phyloP scores from a whole-genome alignment of 345 rosid genomes.

The Populus alba region DNA sequence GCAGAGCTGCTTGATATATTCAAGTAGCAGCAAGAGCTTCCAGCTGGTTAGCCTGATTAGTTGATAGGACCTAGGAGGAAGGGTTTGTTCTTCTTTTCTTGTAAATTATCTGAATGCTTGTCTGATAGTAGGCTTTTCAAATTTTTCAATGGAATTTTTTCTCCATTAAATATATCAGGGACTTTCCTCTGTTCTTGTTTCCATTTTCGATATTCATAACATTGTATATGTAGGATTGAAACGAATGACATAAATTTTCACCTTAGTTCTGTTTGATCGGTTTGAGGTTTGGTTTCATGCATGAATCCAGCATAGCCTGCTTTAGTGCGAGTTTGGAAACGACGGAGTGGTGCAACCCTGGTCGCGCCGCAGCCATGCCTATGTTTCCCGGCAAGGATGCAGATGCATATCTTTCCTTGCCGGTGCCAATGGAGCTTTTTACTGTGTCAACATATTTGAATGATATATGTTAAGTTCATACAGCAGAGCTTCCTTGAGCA shows the following conservation, averaged over 20 bases:
- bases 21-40: background rate
- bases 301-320: background rate
- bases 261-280: too few species aligned
- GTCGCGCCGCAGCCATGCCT: too few species aligned
- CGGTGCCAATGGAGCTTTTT: too few species aligned
- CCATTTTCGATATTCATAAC: background rate
- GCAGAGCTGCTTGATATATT: background rate
- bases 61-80: background rate
- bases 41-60: background rate
- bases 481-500: background rate
- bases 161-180: background rate
- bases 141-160: background rate
- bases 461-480: background rate
- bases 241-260: background rate
- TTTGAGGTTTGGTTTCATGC: too few species aligned
- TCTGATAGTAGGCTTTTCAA: background rate
- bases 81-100: background rate
- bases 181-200: background rate
- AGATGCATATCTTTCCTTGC: too few species aligned
- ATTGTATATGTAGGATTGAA: background rate
- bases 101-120: background rate
- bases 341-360: too few species aligned
- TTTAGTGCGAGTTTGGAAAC: too few species aligned
- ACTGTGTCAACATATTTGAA: too few species aligned
- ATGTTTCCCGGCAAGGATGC: too few species aligned